phyloP scores from a whole-genome alignment of 225 moss, liverwort and hornwort genomes.

The Pseudisothecium myosuroides region DNA sequence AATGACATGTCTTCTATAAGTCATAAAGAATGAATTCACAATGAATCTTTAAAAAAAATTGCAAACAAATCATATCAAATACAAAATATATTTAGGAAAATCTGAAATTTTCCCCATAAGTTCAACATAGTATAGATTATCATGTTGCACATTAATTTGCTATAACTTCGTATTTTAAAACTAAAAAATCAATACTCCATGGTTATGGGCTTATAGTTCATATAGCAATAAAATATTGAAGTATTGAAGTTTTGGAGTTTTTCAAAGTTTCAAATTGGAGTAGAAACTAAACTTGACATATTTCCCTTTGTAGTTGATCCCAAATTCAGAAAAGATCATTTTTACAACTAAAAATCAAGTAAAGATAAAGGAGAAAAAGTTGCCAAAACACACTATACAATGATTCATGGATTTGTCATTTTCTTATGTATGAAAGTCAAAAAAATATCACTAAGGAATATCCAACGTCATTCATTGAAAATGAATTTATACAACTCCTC shows the following conservation, averaged over 20 bases:
- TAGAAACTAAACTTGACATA: neutral
- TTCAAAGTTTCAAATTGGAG: neutral
- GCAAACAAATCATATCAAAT: neutral
- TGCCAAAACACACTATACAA: neutral
- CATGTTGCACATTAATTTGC: neutral
- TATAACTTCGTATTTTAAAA: neutral
- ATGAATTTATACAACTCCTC: neutral
- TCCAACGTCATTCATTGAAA: neutral
- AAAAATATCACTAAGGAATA: neutral
- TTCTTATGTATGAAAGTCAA: neutral
- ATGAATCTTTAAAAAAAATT: neutral
- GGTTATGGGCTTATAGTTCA: neutral
- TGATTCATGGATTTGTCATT: neutral
- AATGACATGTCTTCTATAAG: neutral
- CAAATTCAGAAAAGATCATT: no score
- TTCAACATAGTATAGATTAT: neutral
- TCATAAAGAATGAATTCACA: neutral
- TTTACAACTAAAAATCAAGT: no score
- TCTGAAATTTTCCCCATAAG: neutral
- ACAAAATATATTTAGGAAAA: no score
- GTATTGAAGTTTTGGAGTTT: neutral
- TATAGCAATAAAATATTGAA: neutral
- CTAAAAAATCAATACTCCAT: neutral
- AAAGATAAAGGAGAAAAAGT: rapidly evolving
- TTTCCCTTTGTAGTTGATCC: no score